Base-by-base conservation (phyloP, 805 yeast species). In the Sugiyamaella floridensis region DNA sequence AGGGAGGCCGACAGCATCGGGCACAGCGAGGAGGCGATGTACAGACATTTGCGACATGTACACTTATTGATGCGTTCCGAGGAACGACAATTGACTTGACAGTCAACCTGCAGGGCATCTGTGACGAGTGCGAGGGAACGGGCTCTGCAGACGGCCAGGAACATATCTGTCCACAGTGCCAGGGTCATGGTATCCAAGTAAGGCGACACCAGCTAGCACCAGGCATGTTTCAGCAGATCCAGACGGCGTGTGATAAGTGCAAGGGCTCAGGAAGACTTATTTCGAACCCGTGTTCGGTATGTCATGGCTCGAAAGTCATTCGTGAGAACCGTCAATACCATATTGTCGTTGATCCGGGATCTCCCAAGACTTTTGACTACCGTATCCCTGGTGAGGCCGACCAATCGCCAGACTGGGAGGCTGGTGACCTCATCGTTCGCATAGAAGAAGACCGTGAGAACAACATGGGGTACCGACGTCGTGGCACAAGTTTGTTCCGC, bases 221-320 rank as follows among this genome's bases (percentile, higher is more conserved):
- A 4, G 90, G 90, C 7, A 87, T 93, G 89, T 72, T 87, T 56
- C 98, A 93, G 69, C 86, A 83, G 56, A 76, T 90, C 60, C 92
- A 87, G 66, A 77, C 82, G 44, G 75, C 76, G 2, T 93, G 99
- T 76, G 89, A 85, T 50, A 70, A 72, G 49, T 93, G 99, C 75
- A 70, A 72, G 10, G 98, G 98, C 37, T 71, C 75, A 44, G 99
- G 99, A 11, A 72, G 79, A 51, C 69, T 75, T 7, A 83, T 88
- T 42, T 72, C 77, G 46, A 73, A 84, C 58, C 75, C 76, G 44
- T 93, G 99, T 73, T 65, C 73, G 15, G 69, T 65, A 34, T 93
- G 99, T 69, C 67, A 74, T 11, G 99, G 99, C 1, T 56, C 69
- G 2, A 85, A 89, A 22, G 85, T 86, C 2, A 74, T 71, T 15